Conservation (phyloP, 2,329 filamentous ascomycete genomes). For the Colletotrichum liaoningense region DNA sequence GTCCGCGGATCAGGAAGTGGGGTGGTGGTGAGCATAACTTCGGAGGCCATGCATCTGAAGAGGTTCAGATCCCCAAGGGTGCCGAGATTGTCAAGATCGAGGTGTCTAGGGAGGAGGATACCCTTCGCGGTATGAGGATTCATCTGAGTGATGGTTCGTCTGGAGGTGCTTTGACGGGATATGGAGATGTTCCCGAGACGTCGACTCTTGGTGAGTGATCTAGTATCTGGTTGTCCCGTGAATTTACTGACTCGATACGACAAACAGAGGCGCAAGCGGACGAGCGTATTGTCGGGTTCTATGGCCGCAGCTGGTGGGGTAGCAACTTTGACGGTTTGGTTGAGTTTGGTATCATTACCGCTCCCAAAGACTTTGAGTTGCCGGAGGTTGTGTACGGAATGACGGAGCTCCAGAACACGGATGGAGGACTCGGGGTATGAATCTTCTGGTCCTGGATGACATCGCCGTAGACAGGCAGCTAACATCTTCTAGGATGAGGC, state of each 20-base stretch:
- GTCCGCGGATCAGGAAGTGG: conserved; percentile 41
- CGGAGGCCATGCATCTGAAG: conserved; percentile 45
- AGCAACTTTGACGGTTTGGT: conserved; percentile 39
- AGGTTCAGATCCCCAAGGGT: conserved; percentile 40
- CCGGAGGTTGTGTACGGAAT: conserved; percentile 54
- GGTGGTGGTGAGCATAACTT: conserved; percentile 38
- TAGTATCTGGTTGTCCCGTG: no score
- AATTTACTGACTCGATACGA: conserved; percentile 3
- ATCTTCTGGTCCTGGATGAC: background rate
- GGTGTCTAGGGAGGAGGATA: conserved; percentile 37
- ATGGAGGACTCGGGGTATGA: conserved; percentile 4
- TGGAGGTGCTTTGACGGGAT: conserved; percentile 36
- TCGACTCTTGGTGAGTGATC: conserved; percentile 35
- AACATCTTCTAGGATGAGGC: background rate
- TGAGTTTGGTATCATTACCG: conserved; percentile 62
- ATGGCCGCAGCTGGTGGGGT: conserved; percentile 47
- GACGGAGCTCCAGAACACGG: conserved; percentile 52
- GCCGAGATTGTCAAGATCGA: conserved; percentile 45
- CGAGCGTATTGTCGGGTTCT: conserved; percentile 59
- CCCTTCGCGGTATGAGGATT: conserved; percentile 40
- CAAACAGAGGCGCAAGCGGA: conserved; percentile 43
- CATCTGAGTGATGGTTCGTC: conserved; percentile 38
- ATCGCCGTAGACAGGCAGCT: background rate
- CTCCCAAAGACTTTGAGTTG: conserved; percentile 50
- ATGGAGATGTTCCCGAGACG: conserved; percentile 19